Evolutionary conservation across 768 basidiomycete species (phyloP), one percentile per base, ranked within the genome.

Genomic region (Kwoniella europaea): DNA sequence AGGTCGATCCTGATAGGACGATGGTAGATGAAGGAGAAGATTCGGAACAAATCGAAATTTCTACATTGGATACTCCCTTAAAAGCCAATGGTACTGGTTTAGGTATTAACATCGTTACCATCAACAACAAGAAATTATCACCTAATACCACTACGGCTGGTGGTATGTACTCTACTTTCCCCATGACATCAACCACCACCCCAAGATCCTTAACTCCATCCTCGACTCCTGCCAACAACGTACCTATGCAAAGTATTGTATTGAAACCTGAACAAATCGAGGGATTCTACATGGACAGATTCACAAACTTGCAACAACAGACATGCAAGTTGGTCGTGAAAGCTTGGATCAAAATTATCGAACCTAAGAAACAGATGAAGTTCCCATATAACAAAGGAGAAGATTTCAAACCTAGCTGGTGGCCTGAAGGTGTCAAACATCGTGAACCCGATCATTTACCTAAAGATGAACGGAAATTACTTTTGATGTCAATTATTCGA

Each of bases 281-380:
- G 13, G 65, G 57, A 22, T 85, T 84, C 76, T 83, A 80, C 68
- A 63, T 65, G 12, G 20, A 76, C 24, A 71, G 82, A 35, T 82
- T 85, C 73, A 62, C 72, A 27, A 69, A 76, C 1, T 73, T 85
- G 3, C 80, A 79, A 63, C 84, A 85, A 69, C 77, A 74, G 18
- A 79, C 79, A 0, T 83, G 82, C 74, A 85, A 85, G 70, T 71
- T 82, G 53, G 78, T 85, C 55, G 82, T 82, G 69, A 83, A 84
- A 72, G 77, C 76, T 20, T 86, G 85, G 85, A 84, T 86, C 78
- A 85, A 85, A 75, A 75, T 83, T 44, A 82, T 85, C 68, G 85
- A 85, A 75, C 85, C 85, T 3, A 79, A 83, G 68, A 86, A 85
- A 73, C 80, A 83, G 73, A 81, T 79, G 65, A 80, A 79, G 43